Evolutionary conservation across 768 basidiomycete species (phyloP).

Genomic region (Leccinum variicolor): DNA sequence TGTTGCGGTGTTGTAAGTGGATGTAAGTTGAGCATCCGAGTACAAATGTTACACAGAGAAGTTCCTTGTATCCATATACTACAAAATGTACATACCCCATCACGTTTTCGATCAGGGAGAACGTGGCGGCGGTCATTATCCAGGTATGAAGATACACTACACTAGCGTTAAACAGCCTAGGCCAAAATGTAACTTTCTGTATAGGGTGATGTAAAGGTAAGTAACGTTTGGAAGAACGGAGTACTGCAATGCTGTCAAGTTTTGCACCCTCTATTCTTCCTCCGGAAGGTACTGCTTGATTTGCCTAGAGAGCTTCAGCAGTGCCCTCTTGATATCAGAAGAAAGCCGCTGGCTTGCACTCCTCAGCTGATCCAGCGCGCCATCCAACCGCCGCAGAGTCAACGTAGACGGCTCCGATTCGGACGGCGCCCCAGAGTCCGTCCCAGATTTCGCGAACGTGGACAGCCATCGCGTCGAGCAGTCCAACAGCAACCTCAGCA

Average conservation of each 20-base stretch:
- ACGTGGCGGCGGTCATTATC: not conserved
- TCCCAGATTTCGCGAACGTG: not conserved
- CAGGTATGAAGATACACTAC: not conserved
- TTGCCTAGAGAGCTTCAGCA: not conserved
- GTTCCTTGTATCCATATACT: too few relatives aligned
- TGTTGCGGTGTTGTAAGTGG: not conserved
- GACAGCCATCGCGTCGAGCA: not conserved
- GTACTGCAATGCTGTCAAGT: not conserved
- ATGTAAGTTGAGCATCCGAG: too few relatives aligned
- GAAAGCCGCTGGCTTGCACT: not conserved
- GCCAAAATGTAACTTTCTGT: not conserved
- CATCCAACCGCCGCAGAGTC: not conserved
- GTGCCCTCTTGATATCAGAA: not conserved
- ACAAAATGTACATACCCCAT: conserved; percentile 32
- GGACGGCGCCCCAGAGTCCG: not conserved
- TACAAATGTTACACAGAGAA: too few relatives aligned
- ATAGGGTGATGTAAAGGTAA: not conserved
- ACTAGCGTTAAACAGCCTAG: not conserved
- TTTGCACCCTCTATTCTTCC: too few relatives aligned
- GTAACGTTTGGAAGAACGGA: not conserved
- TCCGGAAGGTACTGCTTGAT: not conserved
- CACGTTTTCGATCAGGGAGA: not conserved
- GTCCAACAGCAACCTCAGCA: conserved; percentile 1
- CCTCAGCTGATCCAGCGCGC: not conserved
- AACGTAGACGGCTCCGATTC: not conserved